Conservation (phyloP, 2,329 filamentous ascomycete species). For the Cladosporium sp. region DNA sequence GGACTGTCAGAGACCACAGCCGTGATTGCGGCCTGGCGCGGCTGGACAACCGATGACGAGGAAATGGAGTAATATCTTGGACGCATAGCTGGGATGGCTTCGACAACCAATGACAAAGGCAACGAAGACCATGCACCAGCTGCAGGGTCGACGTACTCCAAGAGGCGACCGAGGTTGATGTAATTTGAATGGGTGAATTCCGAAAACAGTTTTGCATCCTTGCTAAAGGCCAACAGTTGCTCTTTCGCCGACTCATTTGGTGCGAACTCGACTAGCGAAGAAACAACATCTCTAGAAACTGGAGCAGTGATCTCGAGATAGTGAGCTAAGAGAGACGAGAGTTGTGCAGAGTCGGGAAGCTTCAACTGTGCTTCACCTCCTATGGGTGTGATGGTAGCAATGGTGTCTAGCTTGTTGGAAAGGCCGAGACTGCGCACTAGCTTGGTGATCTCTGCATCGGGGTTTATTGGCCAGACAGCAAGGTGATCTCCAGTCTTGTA, state of each 20-base stretch:
- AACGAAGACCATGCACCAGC: conserved; percentile 44
- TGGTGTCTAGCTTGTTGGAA: conserved; percentile 27
- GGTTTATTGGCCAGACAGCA: conserved; percentile 45
- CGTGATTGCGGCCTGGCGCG: conserved; percentile 45
- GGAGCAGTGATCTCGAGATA: conserved; percentile 67
- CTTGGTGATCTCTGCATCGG: not conserved
- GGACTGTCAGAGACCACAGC: conserved; percentile 47
- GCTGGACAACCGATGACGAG: conserved; percentile 17
- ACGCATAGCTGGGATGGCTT: conserved; percentile 20
- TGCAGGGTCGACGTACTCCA: conserved; percentile 50
- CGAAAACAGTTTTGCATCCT: conserved; percentile 38
- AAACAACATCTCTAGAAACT: conserved; percentile 45
- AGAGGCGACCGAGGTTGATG: conserved; percentile 53
- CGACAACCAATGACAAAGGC: conserved; percentile 51
- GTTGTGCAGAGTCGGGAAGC: conserved; percentile 34
- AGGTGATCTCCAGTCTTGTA: conserved; percentile 55
- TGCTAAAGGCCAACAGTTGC: conserved; percentile 40
- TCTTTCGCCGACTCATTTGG: conserved; percentile 30
- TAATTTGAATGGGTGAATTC: conserved; percentile 37
- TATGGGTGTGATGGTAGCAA: conserved; percentile 26
- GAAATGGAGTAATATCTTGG: conserved; percentile 23
- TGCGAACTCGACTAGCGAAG: conserved; percentile 30
- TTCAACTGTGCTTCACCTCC: conserved; percentile 23
- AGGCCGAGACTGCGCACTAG: conserved; percentile 42
- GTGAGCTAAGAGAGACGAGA: conserved; percentile 57